These are phyloP conservation scores for Lactarius pseudohatsudake DNA, from an alignment of 768 basidiomycete species.

Conservation along the genomic window DNA sequence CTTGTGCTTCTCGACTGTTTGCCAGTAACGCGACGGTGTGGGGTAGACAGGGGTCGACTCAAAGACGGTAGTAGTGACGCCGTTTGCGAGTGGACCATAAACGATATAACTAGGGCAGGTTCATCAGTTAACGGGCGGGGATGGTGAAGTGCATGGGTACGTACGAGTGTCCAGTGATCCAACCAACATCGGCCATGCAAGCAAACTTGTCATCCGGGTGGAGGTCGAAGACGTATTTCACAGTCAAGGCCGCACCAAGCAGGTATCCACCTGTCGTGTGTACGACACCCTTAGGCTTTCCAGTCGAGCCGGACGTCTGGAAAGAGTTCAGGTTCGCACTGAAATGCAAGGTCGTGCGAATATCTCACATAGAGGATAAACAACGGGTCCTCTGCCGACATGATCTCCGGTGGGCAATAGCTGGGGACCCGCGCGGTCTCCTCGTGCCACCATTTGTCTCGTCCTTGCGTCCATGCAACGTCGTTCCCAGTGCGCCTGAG, in stretches of 20 bases:
- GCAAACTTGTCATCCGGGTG: constrained; percentile 96
- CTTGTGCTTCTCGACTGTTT: constrained; percentile 89
- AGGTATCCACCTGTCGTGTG: constrained; percentile 89
- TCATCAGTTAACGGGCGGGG: neutral
- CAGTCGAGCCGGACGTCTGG: constrained; percentile 91
- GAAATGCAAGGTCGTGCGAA: neutral
- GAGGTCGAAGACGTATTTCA: constrained; percentile 97
- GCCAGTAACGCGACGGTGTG: constrained; percentile 95
- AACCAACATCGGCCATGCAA: constrained; percentile 98
- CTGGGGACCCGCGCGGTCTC: constrained; percentile 78
- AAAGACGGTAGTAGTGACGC: constrained; percentile 85
- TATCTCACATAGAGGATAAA: constrained; percentile 95
- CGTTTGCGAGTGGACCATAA: constrained; percentile 90
- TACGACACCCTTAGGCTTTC: constrained; percentile 96
- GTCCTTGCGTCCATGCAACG: constrained; percentile 76
- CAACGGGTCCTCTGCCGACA: constrained; percentile 92
- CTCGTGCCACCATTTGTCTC: constrained; percentile 98
- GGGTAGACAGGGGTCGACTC: constrained; percentile 98
- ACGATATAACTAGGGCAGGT: constrained; percentile 68
- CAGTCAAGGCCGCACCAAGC: constrained; percentile 85
- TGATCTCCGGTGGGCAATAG: constrained; percentile 86
- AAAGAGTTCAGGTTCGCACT: neutral
- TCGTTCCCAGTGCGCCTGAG: constrained; percentile 82
- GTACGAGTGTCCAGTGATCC: constrained; percentile 96
- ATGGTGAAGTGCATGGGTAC: constrained; percentile 13